Conservation (phyloP, 129 eudicot genomes). For the Dittrichia graveolens region DNA sequence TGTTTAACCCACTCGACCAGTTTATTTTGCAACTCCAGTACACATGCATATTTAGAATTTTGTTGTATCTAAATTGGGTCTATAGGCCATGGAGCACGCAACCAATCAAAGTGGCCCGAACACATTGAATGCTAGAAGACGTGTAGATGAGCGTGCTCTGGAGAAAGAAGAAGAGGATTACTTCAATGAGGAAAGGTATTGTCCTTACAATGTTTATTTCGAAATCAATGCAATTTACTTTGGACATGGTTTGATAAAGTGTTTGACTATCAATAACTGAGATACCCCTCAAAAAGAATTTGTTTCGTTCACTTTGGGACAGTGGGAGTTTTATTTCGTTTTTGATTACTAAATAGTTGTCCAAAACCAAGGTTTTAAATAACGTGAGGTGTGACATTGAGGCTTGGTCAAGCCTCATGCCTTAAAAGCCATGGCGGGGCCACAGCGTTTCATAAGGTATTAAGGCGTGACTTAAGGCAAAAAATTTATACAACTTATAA, state of each 20-base stretch:
- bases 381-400: too few species aligned
- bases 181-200: constrained; percentile 87
- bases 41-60: background rate
- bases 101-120: constrained; percentile 46
- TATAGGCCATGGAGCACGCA: constrained; percentile 70
- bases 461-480: too few species aligned
- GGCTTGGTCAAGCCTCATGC: too few species aligned
- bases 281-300: background rate
- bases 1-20: too few species aligned
- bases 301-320: background rate
- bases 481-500: too few species aligned
- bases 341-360: constrained; percentile 3
- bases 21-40: background rate
- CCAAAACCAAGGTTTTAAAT: too few species aligned
- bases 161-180: constrained; percentile 98
- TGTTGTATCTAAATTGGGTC: constrained; percentile 14
- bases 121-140: constrained; percentile 61
- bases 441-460: too few species aligned
- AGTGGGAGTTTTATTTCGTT: background rate
- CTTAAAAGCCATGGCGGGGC: too few species aligned
- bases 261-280: background rate
- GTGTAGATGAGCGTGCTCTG: constrained; percentile 79
- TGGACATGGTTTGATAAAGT: constrained; percentile 2
- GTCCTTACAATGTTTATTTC: background rate
- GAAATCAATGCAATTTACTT: background rate